Base-by-base conservation (phyloP, 257 asterid species). In the Orobanche coerulescens region DNA sequence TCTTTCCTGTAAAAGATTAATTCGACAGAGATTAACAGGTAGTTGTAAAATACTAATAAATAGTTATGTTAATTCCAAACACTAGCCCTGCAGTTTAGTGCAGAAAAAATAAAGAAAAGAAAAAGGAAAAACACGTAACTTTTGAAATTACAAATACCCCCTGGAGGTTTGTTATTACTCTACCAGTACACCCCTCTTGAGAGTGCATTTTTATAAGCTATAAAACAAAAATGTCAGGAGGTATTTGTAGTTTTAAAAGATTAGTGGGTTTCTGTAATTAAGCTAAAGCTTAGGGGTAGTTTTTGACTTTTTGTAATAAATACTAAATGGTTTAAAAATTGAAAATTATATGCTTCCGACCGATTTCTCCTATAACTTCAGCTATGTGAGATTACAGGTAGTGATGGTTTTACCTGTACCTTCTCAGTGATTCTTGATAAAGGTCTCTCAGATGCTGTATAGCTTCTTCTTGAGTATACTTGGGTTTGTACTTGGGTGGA, bases 391-490 rank as follows among this genome's bases (percentile, higher is more conserved):
- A 37, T 15, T 47, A 33, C 19, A 46, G 24, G 8, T 36, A 47
- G 68, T 34, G 30, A 60, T 11, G 26, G 68, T 47, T 52, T 77
- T 70, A 93, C 97, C 88, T 80, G 79, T 86, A 89, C 49, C 73
- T 81, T 73, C 28, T 64, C 64, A 80, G 60, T 3, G 89, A 81
- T 64, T 89, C 94, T 58, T 4, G 57, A 72, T 88, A 89, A 60
- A 93, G 89, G 68, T 86, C 88, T 63, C 80, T 82, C 67, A 84
- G 79, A 44, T 74, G 91, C 66, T 81, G 86, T 42, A 77, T 36
- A 53, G 98, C 95, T 80, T 93, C 98, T 61, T 93, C 95, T 16
- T 62, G 59, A 47, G 82, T 86, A 76, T 79, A 84, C 70, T 79
- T 76, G 49, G 94, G 94, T 53, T 78, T 73, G 65, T 75, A 55